Evolutionary conservation across 805 yeast species (phyloP).

Genomic region (Diddensiella caesifluorescens): DNA sequence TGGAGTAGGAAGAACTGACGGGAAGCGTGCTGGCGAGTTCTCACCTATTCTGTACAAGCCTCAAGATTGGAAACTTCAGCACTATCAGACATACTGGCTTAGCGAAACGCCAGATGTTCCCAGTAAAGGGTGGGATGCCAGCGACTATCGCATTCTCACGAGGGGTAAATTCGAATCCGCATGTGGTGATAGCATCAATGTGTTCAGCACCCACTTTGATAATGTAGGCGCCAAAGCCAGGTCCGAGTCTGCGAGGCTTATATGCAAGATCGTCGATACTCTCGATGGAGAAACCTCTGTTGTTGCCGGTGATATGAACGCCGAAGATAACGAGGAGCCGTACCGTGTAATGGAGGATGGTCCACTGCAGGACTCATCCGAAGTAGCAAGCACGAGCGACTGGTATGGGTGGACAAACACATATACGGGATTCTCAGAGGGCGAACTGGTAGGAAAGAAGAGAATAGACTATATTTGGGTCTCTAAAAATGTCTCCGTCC

Average conservation of each 20-base stretch:
- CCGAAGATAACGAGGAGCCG: constrained; percentile 39
- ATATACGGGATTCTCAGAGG: constrained; percentile 44
- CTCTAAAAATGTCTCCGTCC: constrained; percentile 21
- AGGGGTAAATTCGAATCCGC: constrained; percentile 24
- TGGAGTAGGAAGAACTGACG: constrained; percentile 51
- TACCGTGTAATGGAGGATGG: constrained; percentile 39
- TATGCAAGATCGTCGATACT: constrained; percentile 36
- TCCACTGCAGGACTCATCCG: constrained; percentile 37
- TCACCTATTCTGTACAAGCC: constrained; percentile 43
- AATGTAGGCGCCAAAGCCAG: constrained; percentile 45
- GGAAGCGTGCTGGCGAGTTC: constrained; percentile 45
- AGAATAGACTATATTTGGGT: constrained; percentile 45
- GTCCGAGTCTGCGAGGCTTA: constrained; percentile 41
- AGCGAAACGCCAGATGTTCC: constrained; percentile 52
- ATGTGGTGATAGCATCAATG: constrained; percentile 20
- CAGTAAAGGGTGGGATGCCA: constrained; percentile 49
- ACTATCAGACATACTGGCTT: constrained; percentile 47
- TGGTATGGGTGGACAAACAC: constrained; percentile 43
- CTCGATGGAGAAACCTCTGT: constrained; percentile 27
- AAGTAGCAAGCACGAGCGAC: constrained; percentile 22
- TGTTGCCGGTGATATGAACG: constrained; percentile 55
- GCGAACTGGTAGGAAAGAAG: constrained; percentile 13
- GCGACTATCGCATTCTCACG: constrained; percentile 34
- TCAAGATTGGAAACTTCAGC: constrained; percentile 34
- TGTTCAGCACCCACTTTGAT: constrained; percentile 49